Evolutionary conservation across 768 basidiomycete genomes (phyloP), one percentile per base, ranked within the genome.

Genomic region (Neoboletus brunneissimus): DNA sequence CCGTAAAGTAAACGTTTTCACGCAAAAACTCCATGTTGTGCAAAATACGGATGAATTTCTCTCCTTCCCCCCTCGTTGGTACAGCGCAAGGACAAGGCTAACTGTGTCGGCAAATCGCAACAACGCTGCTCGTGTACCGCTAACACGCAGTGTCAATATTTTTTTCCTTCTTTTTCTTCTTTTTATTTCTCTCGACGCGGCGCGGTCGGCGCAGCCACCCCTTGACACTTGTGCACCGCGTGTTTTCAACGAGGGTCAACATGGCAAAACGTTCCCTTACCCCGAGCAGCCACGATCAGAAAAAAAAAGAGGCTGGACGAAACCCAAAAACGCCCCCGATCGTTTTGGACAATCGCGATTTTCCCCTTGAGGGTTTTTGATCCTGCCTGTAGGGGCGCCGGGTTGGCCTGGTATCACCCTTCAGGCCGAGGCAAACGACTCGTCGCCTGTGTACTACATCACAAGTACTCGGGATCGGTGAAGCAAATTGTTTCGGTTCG

Each of bases 231-330:
- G 42, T 22, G 9, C 1, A 31, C 61, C 54, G 61, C 66, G 64
- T 67, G 66, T 67, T 56, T 67, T 61, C 66, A 68, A 63, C 49
- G 66, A 68, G 65, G 63, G 56, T 2, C 37, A 32, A 53, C 43
- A 32, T 51, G 54, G 31, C 41, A 35, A 32, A 32, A 42, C 46
- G 53, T 41, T n/a, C 3, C 20, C 29, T 42, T 35, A 27, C 18
- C 38, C 25, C 48, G 25, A 37, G 53, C 45, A 9, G 34, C 46
- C 44, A 27, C 42, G 56, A 60, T 56, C 55, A 42, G n/a, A 40
- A 40, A 31, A 31, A 31, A 31, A 10, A 31, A 32, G 4, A 43
- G 48, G 34, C 11, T n/a, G 31, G 11, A 52, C 46, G 32, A 35
- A 53, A 44, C 8, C 15, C 54, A 32, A 41, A 40, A 44, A 13